Conservation (phyloP, 306 rosid genomes). For the Malus sylvestris region DNA sequence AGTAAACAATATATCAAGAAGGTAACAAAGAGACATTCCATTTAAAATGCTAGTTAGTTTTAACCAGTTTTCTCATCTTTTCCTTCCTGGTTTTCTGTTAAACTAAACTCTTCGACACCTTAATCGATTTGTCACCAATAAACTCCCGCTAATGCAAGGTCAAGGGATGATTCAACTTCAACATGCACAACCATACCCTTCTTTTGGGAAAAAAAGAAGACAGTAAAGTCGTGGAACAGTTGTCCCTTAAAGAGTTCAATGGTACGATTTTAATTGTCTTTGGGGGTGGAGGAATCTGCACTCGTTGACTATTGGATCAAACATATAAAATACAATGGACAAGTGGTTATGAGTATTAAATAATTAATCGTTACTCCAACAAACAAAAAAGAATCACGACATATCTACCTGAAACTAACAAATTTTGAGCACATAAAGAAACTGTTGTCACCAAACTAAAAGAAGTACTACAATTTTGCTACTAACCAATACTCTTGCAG, state of each 20-base stretch:
- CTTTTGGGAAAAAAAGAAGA: background rate
- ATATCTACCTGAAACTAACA: background rate
- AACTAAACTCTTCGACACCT: background rate
- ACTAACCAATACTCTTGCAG: constrained; percentile 81
- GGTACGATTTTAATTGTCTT: background rate
- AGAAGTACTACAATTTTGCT: background rate
- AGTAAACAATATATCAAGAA: background rate
- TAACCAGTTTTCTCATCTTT: background rate
- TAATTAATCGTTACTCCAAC: background rate
- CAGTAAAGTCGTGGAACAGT: background rate
- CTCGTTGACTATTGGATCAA: background rate
- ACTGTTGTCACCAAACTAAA: background rate
- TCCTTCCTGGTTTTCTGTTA: background rate
- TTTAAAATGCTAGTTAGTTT: background rate
- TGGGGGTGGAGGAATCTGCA: background rate
- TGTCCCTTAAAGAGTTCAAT: background rate
- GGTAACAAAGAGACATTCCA: background rate
- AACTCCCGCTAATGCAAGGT: background rate
- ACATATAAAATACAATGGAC: background rate
- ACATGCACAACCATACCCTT: background rate
- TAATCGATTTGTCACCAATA: background rate
- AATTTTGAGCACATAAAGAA: constrained; percentile 7
- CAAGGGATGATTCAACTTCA: background rate
- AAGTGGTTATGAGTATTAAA: background rate
- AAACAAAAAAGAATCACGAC: background rate